Evolutionary conservation across 176 grass and related monocot genomes (phyloP), one percentile per base, ranked within the genome.

Genomic region (Eleusine indica): DNA sequence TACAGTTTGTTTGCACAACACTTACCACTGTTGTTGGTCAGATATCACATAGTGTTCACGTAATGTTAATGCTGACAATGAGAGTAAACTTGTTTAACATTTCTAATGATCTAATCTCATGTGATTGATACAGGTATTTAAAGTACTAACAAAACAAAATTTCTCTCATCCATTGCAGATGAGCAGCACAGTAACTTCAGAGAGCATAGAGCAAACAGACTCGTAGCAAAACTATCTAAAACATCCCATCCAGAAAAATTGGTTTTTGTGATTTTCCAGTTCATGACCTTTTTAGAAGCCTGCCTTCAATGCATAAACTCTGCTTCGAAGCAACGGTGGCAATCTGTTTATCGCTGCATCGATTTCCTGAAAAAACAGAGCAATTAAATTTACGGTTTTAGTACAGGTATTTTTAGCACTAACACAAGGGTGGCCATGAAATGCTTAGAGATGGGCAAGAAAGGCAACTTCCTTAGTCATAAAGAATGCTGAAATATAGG

Each of bases 301-400:
- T 83, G 94, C 81, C 61, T 88, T 93, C 77, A 96, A 70, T 68
- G 91, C 89, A 76, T 87, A 89, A 12, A 96, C 77, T 75, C 91
- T 95, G 73, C 80, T 86, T 73, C 61, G 32, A 16, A 98, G 87
- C 54, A 83, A 90, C 5, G 77, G 79, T 18, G 83, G 85, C 68
- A 96, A 64, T 52, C 76, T 95, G 44, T 81, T 65, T 37, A 98
- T 82, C 44, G 91, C 91, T 65, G 43, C 83, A 69, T 94, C 91
- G 78, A 95, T 95, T 82, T 95, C 91, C 89, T 98, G 89, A 74
- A 87, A 79, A 71, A 79, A 71, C 13, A 58, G 37, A 87, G 19
- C 32, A 91, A 7, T 54, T 47, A 64, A 7, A 68, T 19, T 80
- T 49, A 84, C 14, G 49, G 6, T 66, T 78, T 35, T 18, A 1